Percentiles rank a stretch among this genome's conserved stretches.
These are phyloP conservation scores for Neolentinus lepideus DNA, from an alignment of 1,284 basidiomycete genomes.

Conservation along the genomic window DNA sequence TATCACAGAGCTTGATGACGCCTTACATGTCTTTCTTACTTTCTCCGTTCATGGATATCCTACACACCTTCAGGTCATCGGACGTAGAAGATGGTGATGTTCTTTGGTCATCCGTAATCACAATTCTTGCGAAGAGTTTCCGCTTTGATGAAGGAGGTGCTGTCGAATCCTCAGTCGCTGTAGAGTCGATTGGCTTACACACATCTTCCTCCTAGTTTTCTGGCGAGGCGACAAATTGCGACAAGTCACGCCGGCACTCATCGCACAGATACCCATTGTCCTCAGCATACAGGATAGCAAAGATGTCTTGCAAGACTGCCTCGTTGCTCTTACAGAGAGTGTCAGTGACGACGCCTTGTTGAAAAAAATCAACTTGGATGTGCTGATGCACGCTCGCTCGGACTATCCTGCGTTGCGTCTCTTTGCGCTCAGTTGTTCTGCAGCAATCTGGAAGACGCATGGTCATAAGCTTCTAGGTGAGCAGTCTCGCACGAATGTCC, in stretches of 20 bases:
- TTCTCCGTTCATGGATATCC: slow-evolving; percentile 59
- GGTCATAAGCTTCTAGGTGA: slow-evolving; percentile 66
- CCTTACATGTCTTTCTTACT: slow-evolving; percentile 82
- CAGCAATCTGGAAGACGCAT: slow-evolving; percentile 74
- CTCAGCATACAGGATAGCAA: slow-evolving; percentile 33
- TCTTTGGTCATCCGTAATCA: slow-evolving; percentile 65
- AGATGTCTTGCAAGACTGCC: slow-evolving; percentile 35
- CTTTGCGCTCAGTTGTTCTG: slow-evolving; percentile 63
- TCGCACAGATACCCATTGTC: slow-evolving; percentile 60
- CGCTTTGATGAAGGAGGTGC: slow-evolving; percentile 76
- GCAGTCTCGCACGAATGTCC: slow-evolving; percentile 16
- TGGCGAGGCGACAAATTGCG: slow-evolving; percentile 82
- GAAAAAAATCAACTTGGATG: slow-evolving; percentile 74
- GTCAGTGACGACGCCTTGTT: slow-evolving; percentile 58
- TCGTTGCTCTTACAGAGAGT: slow-evolving; percentile 48
- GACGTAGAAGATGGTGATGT: slow-evolving; percentile 23
- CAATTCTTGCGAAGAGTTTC: slow-evolving; percentile 65
- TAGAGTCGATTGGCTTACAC: neutral
- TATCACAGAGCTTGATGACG: slow-evolving; percentile 71
- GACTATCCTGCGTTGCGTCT: slow-evolving; percentile 65
- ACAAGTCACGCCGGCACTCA: slow-evolving; percentile 49
- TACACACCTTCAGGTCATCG: slow-evolving; percentile 40
- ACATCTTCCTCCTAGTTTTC: slow-evolving; percentile 45
- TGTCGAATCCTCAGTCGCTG: slow-evolving; percentile 16
- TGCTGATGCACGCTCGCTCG: slow-evolving; percentile 86